These are phyloP conservation scores for Phytophthora melonis DNA, from an alignment of 352 stramenopile genomes.

Conservation along the genomic window DNA sequence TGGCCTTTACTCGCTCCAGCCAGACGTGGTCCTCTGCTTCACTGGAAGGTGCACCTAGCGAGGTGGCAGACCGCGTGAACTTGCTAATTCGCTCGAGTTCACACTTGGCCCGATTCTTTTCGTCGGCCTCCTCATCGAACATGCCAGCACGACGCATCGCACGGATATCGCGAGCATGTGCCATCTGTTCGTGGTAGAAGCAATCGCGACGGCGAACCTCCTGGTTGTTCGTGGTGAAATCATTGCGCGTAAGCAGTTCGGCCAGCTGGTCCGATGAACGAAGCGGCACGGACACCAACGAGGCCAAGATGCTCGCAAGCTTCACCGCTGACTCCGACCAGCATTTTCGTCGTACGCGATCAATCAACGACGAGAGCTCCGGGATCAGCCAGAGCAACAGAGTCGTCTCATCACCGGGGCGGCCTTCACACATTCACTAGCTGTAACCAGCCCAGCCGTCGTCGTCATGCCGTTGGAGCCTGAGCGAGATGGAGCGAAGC, in stretches of 20 bases:
- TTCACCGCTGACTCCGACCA: constrained; percentile 81
- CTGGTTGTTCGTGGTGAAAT: constrained; percentile 78
- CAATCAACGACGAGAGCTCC: constrained; percentile 74
- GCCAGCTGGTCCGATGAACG: constrained; percentile 75
- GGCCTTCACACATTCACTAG: constrained; percentile 68
- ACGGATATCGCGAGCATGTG: constrained; percentile 77
- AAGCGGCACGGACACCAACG: constrained; percentile 66
- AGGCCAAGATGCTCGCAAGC: constrained; percentile 71
- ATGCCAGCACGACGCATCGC: constrained; percentile 62
- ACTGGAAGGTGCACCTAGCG: constrained; percentile 26
- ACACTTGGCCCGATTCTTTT: constrained; percentile 65
- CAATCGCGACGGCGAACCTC: constrained; percentile 80
- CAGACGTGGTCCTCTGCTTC: constrained; percentile 70
- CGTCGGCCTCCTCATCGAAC: constrained; percentile 67
- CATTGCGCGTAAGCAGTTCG: constrained; percentile 57
- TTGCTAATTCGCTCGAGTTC: constrained; percentile 77
- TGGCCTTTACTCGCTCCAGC: constrained; percentile 85
- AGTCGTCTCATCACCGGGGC: constrained; percentile 78
- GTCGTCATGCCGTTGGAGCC: constrained; percentile 52
- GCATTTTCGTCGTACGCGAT: constrained; percentile 67
- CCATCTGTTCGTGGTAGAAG: constrained; percentile 89
- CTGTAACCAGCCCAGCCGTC: constrained; percentile 56
- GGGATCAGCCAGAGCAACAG: constrained; percentile 82
- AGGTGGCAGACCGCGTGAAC: constrained; percentile 59
- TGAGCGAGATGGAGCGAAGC: constrained; percentile 68